Conservation (phyloP, 2,329 filamentous ascomycete genomes). For the Verticillium alfalfae region DNA sequence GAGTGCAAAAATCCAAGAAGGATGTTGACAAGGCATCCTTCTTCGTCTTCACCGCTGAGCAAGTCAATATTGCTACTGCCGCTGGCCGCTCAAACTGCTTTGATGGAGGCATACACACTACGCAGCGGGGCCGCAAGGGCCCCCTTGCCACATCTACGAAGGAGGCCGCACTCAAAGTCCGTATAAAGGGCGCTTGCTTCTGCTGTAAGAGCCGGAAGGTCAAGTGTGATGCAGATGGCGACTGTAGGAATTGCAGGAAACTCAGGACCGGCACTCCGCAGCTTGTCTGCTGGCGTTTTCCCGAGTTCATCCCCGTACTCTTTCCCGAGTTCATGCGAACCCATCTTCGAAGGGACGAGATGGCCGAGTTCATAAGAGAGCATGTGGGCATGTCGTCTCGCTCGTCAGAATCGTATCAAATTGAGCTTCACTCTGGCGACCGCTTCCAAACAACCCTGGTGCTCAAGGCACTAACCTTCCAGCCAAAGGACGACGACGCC, state of each 20-base stretch:
- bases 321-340: conserved; percentile 47
- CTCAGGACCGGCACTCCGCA: conserved; percentile 44
- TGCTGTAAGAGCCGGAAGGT: conserved; percentile 53
- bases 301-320: conserved; percentile 45
- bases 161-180: conserved; percentile 47
- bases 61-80: conserved; percentile 39
- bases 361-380: conserved; percentile 40
- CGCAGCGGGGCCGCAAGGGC: conserved; percentile 51
- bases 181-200: conserved; percentile 51
- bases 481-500: conserved; percentile 33
- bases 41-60: conserved; percentile 49
- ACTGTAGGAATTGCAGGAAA: conserved; percentile 52
- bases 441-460: conserved; percentile 30
- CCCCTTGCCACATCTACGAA: conserved; percentile 49
- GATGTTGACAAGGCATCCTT: conserved; percentile 34
- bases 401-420: conserved; percentile 30
- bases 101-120: conserved; percentile 42
- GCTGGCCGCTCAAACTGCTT: conserved; percentile 49
- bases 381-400: conserved; percentile 39
- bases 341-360: conserved; percentile 46
- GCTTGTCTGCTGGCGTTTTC: conserved; percentile 54
- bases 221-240: conserved; percentile 49
- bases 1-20: conserved; percentile 23
- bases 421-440: conserved; percentile 43
- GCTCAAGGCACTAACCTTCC: conserved; percentile 43